A percentile compares a stretch with the other conserved stretches of the same genome.
phyloP scores from a whole-genome alignment of 192 early-diverging fungal species.

The Spinellus fusiger region DNA sequence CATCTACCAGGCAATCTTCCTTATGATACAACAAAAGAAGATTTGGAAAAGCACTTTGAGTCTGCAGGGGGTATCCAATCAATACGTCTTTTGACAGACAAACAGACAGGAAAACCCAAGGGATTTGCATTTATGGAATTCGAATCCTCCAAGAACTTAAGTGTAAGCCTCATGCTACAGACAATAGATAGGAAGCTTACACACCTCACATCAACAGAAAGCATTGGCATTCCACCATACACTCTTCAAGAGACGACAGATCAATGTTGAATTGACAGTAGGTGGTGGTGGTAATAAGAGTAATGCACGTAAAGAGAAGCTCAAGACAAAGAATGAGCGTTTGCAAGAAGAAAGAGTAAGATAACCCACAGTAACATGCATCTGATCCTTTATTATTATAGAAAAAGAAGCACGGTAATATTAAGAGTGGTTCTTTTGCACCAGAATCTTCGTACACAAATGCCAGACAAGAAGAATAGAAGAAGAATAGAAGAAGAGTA shows the following conservation, averaged over 20 bases:
- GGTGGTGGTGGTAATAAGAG: constrained; percentile 67
- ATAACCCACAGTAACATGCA: not conserved
- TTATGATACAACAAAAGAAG: constrained; percentile 56
- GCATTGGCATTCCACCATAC: constrained; percentile 61
- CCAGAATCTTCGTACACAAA: not conserved
- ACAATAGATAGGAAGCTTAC: not conserved
- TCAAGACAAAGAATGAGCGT: constrained; percentile 43
- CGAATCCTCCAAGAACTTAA: constrained; percentile 42
- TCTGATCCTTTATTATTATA: constrained; percentile 10
- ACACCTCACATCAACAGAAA: constrained; percentile 30
- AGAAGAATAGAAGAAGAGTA: not conserved
- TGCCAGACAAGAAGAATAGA: not conserved
- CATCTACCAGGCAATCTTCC: constrained; percentile 52
- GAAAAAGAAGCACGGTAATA: constrained; percentile 44
- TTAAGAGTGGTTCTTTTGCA: not conserved
- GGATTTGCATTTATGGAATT: constrained; percentile 75
- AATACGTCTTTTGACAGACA: constrained; percentile 62
- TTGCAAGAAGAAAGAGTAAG: constrained; percentile 51
- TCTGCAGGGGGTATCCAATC: constrained; percentile 49
- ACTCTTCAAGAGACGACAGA: constrained; percentile 53
- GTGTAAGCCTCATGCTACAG: constrained; percentile 21
- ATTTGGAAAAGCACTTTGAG: constrained; percentile 54
- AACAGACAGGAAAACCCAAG: constrained; percentile 60
- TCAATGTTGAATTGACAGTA: constrained; percentile 70
- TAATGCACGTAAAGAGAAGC: constrained; percentile 39